A percentile compares a stretch with the other conserved stretches of the same genome.
phyloP scores from a whole-genome alignment of 2,329 filamentous ascomycete species.

The Diplocarpon rosae region DNA sequence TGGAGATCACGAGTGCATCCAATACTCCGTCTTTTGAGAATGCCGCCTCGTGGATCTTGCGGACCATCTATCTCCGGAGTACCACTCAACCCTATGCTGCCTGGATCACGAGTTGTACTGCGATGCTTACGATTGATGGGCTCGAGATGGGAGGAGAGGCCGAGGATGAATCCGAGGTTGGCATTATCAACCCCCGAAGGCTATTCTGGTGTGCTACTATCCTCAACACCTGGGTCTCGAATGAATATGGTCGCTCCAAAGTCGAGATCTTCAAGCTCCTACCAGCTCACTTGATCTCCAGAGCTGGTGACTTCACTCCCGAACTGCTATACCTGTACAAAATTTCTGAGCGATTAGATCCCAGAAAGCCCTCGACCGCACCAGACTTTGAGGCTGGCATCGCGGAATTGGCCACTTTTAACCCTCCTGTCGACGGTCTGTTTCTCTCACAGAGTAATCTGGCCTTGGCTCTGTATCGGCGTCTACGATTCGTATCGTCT shows the following conservation, averaged over 20 bases:
- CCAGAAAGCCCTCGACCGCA: conserved; percentile 3
- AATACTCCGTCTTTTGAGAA: conserved; percentile 3
- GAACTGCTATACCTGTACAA: conserved; percentile 3
- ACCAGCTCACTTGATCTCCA: neutral
- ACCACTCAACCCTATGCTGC: conserved; percentile 4
- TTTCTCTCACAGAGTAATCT: conserved; percentile 1
- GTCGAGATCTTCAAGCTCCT: conserved; percentile 1
- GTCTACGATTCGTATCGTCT: conserved; percentile 3
- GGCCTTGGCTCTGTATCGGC: conserved; percentile 1
- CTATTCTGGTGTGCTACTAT: conserved; percentile 5
- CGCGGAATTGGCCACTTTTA: conserved; percentile 1
- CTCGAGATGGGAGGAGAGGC: neutral
- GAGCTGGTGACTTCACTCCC: conserved; percentile 3
- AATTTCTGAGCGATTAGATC: conserved; percentile 2
- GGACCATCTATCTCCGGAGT: conserved; percentile 3
- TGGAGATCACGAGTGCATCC: conserved; percentile 4
- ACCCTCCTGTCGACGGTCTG: conserved; percentile 1
- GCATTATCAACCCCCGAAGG: neutral
- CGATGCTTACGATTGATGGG: conserved; percentile 3
- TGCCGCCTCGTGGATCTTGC: neutral
- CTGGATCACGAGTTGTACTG: conserved; percentile 4
- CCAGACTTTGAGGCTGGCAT: conserved; percentile 3
- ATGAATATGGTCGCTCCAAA: conserved; percentile 1
- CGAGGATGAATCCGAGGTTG: neutral
- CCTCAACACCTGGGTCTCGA: conserved; percentile 5